Evolutionary conservation across 768 basidiomycete genomes (phyloP).

Genomic region (Mycena galericulata): DNA sequence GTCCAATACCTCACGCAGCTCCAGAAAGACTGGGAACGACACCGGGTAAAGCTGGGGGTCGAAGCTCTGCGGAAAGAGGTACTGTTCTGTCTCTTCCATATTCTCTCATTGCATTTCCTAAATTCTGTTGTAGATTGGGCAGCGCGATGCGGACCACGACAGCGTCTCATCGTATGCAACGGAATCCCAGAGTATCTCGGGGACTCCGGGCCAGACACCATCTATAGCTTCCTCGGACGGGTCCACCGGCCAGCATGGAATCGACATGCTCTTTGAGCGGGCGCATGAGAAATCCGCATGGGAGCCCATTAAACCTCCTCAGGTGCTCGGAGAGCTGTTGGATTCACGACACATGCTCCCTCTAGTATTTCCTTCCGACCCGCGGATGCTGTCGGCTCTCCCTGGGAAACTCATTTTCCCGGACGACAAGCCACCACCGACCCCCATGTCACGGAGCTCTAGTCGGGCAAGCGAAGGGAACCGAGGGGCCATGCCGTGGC

Average conservation of each 20-base stretch:
- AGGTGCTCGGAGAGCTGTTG: conserved; percentile 89
- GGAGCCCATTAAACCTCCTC: conserved; percentile 82
- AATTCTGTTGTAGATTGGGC: conserved; percentile 62
- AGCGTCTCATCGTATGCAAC: conserved; percentile 62
- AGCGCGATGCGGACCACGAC: conserved; percentile 77
- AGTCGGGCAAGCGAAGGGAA: conserved; percentile 52
- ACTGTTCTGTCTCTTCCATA: conserved; percentile 1
- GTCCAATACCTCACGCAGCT: conserved; percentile 93
- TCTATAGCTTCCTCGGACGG: conserved; percentile 53
- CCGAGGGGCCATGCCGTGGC: conserved; percentile 66
- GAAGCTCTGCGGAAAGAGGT: conserved; percentile 89
- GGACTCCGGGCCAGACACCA: conserved; percentile 42
- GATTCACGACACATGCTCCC: conserved; percentile 96
- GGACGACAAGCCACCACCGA: conserved; percentile 46
- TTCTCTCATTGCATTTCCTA: neutral
- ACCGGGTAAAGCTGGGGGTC: conserved; percentile 88
- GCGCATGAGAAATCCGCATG: conserved; percentile 73
- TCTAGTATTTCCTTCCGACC: conserved; percentile 84
- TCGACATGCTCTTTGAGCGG: conserved; percentile 87
- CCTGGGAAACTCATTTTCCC: conserved; percentile 60
- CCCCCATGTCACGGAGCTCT: conserved; percentile 49
- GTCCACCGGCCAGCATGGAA: conserved; percentile 60
- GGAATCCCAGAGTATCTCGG: conserved; percentile 49
- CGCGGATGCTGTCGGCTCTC: conserved; percentile 78
- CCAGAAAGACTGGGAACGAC: conserved; percentile 97